Conservation (phyloP, 164 flowering plant genomes). For the Houttuynia cordata region DNA sequence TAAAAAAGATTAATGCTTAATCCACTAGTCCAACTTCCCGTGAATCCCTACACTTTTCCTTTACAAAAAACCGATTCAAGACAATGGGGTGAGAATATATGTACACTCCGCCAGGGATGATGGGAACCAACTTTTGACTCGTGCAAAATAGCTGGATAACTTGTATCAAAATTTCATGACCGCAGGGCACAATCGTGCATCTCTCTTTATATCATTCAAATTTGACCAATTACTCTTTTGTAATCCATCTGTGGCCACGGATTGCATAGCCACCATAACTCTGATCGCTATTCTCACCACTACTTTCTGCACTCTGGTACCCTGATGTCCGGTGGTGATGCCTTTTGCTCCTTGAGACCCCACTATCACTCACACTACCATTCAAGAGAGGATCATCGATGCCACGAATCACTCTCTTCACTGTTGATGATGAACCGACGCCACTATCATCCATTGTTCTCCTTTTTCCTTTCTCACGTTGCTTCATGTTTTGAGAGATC, state of each 20-base stretch:
- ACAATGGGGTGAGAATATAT: too few relatives aligned
- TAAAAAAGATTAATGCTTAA: too few relatives aligned
- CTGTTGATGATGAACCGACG: constrained; percentile 27
- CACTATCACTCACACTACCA: constrained; percentile 82
- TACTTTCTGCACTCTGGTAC: constrained; percentile 78
- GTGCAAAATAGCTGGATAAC: too few relatives aligned
- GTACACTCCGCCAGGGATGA: too few relatives aligned
- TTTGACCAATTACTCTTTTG: constrained; percentile 37
- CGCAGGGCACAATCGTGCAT: too few relatives aligned
- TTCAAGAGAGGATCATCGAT: constrained; percentile 90
- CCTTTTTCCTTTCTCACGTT: constrained; percentile 52
- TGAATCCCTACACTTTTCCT: too few relatives aligned
- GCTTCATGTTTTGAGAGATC: constrained; percentile 77
- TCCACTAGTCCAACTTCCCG: too few relatives aligned
- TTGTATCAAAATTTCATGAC: too few relatives aligned
- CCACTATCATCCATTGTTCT: constrained; percentile 73
- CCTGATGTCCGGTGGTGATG: constrained; percentile 53
- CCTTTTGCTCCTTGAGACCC: constrained; percentile 48
- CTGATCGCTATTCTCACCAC: constrained; percentile 86
- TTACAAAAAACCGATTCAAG: too few relatives aligned
- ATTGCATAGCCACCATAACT: constrained; percentile 45
- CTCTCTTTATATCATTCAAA: too few relatives aligned
- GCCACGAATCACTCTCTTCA: constrained; percentile 62
- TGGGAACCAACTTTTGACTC: too few relatives aligned
- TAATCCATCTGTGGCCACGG: constrained; percentile 75